A percentile compares a stretch with the other conserved stretches of the same genome.
Evolutionary conservation across 1,139 yeast species (phyloP).

Genomic region (Geotrichum macrosporum): DNA sequence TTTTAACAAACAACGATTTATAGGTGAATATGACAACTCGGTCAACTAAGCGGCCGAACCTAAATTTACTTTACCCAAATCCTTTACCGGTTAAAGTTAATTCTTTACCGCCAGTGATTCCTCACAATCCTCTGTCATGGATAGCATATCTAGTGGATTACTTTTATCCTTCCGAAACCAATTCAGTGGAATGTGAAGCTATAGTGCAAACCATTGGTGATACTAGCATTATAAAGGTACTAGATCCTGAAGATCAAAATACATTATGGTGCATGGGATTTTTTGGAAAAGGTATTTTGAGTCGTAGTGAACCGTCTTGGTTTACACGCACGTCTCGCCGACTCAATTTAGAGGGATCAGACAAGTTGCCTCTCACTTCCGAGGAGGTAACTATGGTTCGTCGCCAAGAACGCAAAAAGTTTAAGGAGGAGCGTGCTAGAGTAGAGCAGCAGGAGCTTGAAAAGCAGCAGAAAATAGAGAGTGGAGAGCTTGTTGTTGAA

Average conservation of each 20-base stretch:
- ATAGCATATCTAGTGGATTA: slow-evolving; percentile 34
- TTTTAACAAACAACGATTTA: slow-evolving; percentile 5
- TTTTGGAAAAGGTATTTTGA: slow-evolving; percentile 86
- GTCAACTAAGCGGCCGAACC: slow-evolving; percentile 27
- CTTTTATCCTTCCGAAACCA: slow-evolving; percentile 26
- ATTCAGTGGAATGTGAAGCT: slow-evolving; percentile 16
- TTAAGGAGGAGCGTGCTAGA: slow-evolving; percentile 54
- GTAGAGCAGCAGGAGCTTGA: slow-evolving; percentile 37
- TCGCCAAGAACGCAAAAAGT: slow-evolving; percentile 65
- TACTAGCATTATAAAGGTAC: slow-evolving; percentile 42
- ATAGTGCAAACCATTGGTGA: slow-evolving; percentile 23
- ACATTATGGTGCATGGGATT: slow-evolving; percentile 80
- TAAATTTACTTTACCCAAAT: slow-evolving; percentile 40
- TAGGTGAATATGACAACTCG: slow-evolving; percentile 15
- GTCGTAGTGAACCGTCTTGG: slow-evolving; percentile 95
- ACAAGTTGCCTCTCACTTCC: slow-evolving; percentile 41
- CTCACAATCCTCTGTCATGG: slow-evolving; percentile 40
- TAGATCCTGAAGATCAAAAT: slow-evolving; percentile 47
- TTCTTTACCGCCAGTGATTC: slow-evolving; percentile 39
- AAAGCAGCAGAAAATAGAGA: slow-evolving; percentile 25
- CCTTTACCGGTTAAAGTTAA: slow-evolving; percentile 48
- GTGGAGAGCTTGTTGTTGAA: slow-evolving; percentile 28
- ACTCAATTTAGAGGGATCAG: slow-evolving; percentile 42
- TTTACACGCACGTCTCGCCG: slow-evolving; percentile 56
- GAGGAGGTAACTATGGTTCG: slow-evolving; percentile 77